Base-by-base conservation (phyloP, 1,284 basidiomycete species). In the Xanthoconium separans region DNA sequence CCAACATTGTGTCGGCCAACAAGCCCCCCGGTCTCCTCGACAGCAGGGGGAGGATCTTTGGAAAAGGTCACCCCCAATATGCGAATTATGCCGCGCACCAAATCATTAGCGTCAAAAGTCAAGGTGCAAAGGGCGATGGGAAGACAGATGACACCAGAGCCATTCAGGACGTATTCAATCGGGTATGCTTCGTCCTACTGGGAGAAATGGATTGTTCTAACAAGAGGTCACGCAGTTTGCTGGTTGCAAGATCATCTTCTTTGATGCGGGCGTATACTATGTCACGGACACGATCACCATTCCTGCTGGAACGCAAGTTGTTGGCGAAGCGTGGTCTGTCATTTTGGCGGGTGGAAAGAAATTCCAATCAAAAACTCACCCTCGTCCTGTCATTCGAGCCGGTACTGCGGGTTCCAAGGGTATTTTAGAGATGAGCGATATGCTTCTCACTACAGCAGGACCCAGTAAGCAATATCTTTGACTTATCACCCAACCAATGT, bases 201-300 rank as follows among this genome's bases (percentile, higher is more conserved):
- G 27, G 27, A 6, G 27, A 27, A 5, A 27, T 5, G 27, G 6
- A 6, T 41, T 15, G 5, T 39, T 4, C 15, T 2, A 18, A 24
- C 4, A 6, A 2, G 18, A 6, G 43, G 18, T 2, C 4, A 9
- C 37, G 0, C 55, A 81, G 76, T 80, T 71, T 49, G 69, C 79
- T 40, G 79, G 80, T 30, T 81, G 78, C 74, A 81, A 76, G 62
- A 77, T 82, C 61, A 77, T 82, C 56, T 82, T 77, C 70, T 79
- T 82, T 61, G 76, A 80, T 48, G 73, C 75, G 0, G 79, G 79
- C 2, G 73, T 73, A 10, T 84, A 84, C 69, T 66, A 81, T 33
- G 72, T 84, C 54, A 72, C 76, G 27, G 64, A 74, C 42, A 84
- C 82, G 7, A 77, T 85, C 58, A 73, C 67, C 6, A 77, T 85